Conservation (phyloP, 1,284 basidiomycete species). For the Trichosporon sp. region DNA sequence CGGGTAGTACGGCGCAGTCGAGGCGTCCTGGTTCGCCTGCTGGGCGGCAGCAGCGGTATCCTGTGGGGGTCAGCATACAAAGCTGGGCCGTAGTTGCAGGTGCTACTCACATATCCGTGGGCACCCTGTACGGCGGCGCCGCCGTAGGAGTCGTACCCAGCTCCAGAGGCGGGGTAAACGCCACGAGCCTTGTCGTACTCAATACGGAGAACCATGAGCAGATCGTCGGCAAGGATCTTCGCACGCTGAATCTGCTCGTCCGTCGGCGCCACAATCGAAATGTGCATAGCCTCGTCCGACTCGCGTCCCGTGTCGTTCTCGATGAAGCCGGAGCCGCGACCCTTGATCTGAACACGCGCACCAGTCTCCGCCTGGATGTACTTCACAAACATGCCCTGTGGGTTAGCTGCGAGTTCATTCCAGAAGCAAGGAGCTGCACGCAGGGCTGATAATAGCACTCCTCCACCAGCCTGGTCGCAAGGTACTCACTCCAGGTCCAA, state of each 20-base stretch:
- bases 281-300: constrained; percentile 86
- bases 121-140: constrained; percentile 56
- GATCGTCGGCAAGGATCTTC: constrained; percentile 79
- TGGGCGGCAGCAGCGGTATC: constrained; percentile 50
- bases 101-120: constrained; percentile 65
- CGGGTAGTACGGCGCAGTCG: constrained; percentile 48
- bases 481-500: constrained; percentile 76
- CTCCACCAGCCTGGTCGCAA: background rate
- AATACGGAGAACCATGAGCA: constrained; percentile 73
- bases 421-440: background rate
- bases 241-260: constrained; percentile 79
- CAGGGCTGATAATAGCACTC: no score
- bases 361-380: constrained; percentile 96
- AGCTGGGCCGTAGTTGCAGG: no score
- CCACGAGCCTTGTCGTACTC: constrained; percentile 73
- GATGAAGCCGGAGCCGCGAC: constrained; percentile 87
- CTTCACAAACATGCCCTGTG: constrained; percentile 91
- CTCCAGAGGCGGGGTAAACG: constrained; percentile 39
- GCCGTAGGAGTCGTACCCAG: constrained; percentile 54
- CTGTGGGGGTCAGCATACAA: constrained; percentile 53
- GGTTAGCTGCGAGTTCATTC: background rate
- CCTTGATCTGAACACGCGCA: constrained; percentile 97
- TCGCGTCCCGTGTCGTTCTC: constrained; percentile 90
- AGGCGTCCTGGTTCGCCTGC: constrained; percentile 34
- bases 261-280: constrained; percentile 87